Conservation (phyloP, 495 filamentous ascomycete species). For the Neohortaea acidophila region DNA sequence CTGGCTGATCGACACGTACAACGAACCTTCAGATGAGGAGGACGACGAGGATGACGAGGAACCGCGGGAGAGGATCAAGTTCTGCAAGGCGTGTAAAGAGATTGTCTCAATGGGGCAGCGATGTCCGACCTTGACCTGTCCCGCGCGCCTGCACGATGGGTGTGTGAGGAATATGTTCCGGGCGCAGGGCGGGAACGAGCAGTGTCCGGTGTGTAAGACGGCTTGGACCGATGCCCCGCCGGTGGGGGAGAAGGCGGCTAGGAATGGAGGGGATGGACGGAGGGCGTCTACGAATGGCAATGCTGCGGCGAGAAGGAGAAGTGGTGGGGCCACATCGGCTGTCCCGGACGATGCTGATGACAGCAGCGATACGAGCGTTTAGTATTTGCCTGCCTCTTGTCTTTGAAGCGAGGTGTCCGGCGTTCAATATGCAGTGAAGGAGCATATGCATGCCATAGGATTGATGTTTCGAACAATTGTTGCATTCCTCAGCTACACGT, state of each 20-base stretch:
- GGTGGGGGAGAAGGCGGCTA: conserved; percentile 65
- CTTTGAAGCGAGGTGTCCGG: conserved; percentile 14
- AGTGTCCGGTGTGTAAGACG: conserved; percentile 58
- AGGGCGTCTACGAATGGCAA: conserved; percentile 1
- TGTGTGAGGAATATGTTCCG: conserved; percentile 63
- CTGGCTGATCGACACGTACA: conserved; percentile 76
- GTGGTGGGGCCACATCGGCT: background rate
- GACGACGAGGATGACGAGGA: conserved; percentile 35
- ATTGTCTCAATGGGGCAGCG: conserved; percentile 80
- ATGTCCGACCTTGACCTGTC: conserved; percentile 53
- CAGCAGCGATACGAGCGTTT: conserved; percentile 1
- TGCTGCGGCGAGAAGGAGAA: conserved; percentile 2
- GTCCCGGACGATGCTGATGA: background rate
- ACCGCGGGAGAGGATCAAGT: conserved; percentile 51
- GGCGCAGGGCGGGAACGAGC: conserved; percentile 37
- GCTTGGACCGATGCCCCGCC: conserved; percentile 59
- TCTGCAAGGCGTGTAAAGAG: conserved; percentile 78
- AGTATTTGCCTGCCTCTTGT: background rate
- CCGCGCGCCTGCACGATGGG: conserved; percentile 57
- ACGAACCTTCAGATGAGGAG: conserved; percentile 44
- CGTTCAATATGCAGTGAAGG: background rate
- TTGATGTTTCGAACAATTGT: no score
- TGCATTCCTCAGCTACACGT: conserved; percentile 2
- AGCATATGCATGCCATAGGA: no score
- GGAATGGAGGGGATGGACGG: no score